Evolutionary conservation across 495 filamentous ascomycete species (phyloP).

Genomic region (Penicillium canescens): DNA sequence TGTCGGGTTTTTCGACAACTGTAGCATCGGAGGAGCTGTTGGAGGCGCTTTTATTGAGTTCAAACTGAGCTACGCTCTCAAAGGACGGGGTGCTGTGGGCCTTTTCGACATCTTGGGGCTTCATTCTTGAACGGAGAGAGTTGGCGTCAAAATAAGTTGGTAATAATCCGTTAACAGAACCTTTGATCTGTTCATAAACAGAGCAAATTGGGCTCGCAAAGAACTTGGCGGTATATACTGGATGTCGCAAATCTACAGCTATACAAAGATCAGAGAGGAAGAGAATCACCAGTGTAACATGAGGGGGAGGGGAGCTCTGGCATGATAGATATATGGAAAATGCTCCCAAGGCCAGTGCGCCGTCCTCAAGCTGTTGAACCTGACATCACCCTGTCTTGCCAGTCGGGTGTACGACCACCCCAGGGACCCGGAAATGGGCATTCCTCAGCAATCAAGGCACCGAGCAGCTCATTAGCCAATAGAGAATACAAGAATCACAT

Average conservation of each 20-base stretch:
- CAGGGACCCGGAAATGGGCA: slow-evolving; percentile 16
- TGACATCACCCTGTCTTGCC: slow-evolving; percentile 28
- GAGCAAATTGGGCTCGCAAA: neutral
- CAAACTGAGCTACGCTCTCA: slow-evolving; percentile 13
- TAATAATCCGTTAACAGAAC: neutral
- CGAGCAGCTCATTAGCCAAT: slow-evolving; percentile 10
- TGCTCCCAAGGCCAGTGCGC: slow-evolving; percentile 1
- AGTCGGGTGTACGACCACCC: slow-evolving; percentile 18
- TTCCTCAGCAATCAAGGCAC: slow-evolving; percentile 29
- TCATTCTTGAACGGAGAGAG: slow-evolving; percentile 9
- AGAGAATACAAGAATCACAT: neutral
- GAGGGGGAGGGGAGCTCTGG: slow-evolving; percentile 6
- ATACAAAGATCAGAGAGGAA: neutral
- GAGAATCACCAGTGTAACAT: neutral
- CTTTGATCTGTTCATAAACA: neutral
- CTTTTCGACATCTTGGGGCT: slow-evolving; percentile 25
- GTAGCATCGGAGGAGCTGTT: slow-evolving; percentile 16
- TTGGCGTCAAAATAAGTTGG: neutral
- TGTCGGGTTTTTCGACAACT: slow-evolving; percentile 9
- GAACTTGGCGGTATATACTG: neutral
- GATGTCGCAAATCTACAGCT: slow-evolving; percentile 2
- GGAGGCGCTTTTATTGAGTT: slow-evolving; percentile 22
- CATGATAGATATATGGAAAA: slow-evolving; percentile 26
- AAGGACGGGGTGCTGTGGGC: slow-evolving; percentile 14
- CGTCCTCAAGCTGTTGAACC: slow-evolving; percentile 9